Percentiles rank a stretch among this genome's conserved stretches.
Evolutionary conservation across 164 flowering plant genomes (phyloP).

Genomic region (Santalum album): DNA sequence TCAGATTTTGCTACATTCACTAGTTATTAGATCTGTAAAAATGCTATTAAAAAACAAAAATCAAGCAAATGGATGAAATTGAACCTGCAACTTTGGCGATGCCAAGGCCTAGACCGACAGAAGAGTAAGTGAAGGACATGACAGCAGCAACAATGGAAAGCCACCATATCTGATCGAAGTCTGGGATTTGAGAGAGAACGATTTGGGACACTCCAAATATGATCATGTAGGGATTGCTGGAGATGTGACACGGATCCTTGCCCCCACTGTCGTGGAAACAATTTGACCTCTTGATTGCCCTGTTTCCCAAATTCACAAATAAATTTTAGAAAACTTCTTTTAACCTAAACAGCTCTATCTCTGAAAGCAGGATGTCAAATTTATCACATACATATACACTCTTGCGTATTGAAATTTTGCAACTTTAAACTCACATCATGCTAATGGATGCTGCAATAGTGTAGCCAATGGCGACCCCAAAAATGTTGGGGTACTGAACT

Average conservation of each 20-base stretch:
- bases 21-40: no score
- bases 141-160: slow-evolving; percentile 26
- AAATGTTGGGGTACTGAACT: slow-evolving; percentile 57
- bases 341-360: no score
- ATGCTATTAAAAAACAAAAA: no score
- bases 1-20: no score
- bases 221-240: slow-evolving; percentile 48
- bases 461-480: slow-evolving; percentile 72
- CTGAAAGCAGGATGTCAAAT: no score
- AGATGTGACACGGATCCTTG: slow-evolving; percentile 33
- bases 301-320: slow-evolving; percentile 9
- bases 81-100: slow-evolving; percentile 33
- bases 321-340: no score
- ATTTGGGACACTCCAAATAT: slow-evolving; percentile 35
- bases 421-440: slow-evolving; percentile 43
- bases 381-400: no score
- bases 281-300: slow-evolving; percentile 48
- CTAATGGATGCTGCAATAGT: slow-evolving; percentile 72
- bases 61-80: neutral
- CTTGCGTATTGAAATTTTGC: neutral
- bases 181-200: slow-evolving; percentile 40
- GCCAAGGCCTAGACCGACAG: slow-evolving; percentile 36
- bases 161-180: slow-evolving; percentile 28
- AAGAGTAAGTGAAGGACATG: slow-evolving; percentile 44
- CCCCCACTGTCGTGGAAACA: slow-evolving; percentile 40